Base-by-base conservation (phyloP, 1,284 basidiomycete species). In the Caloboletus firmus region DNA sequence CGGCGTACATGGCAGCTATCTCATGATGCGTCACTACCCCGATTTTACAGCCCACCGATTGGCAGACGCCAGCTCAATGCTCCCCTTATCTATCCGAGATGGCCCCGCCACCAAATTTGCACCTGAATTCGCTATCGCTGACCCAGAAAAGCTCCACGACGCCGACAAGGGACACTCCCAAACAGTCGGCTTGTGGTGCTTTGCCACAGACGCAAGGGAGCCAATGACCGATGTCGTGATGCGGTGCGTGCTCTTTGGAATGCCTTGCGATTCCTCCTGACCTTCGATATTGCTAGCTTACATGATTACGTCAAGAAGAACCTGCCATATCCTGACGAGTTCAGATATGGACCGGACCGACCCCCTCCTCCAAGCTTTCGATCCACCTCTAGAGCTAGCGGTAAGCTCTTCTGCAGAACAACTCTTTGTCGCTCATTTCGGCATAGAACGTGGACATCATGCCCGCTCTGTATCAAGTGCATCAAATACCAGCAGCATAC, bases 181-280 rank as follows among this genome's bases (percentile, higher is more conserved):
- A 41, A 87, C 84, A 2, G 80, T 90, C 55, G 91, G 91, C 3
- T 75, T 94, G 10, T 95, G 92, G 92, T 87, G 88, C 68, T 85
- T 72, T 51, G 80, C 87, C 31, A 82, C 83, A 15, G 84, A 86
- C 51, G 81, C 85, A 32, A 78, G 90, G 40, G 86, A 88, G 64
- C 79, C 82, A 24, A 77, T 93, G 67, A 83, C 79, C 55, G 80
- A 84, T 59, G 84, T 88, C 54, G 79, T 89, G 75, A 72, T 79
- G 67, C 77, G 85, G 86, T 85, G 62, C 61, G 72, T 71, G 5
- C 32, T 26, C 41, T 43, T 31, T 32, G 18, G 4, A 18, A 13
- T 39, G 2, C 4, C 2, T 22, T 10, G 5, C 10, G 32, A 6
- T 30, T 18, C 11, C 8, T 45, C 42, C 51, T 53, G n/a, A 55